Base-by-base conservation (phyloP, 192 early-diverging fungal genomes). In the Fimicolochytrium jonesii region DNA sequence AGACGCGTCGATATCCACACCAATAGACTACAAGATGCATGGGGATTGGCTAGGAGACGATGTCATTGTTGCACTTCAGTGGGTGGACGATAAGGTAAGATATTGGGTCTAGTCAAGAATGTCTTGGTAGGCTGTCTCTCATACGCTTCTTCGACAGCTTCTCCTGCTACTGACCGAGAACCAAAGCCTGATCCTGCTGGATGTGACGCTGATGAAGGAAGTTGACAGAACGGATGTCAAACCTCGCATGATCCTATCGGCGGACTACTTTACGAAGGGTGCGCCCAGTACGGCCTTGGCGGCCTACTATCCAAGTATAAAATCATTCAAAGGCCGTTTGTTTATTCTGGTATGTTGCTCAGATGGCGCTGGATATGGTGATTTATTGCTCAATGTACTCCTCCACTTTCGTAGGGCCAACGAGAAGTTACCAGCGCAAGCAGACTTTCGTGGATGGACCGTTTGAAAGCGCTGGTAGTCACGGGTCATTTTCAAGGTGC, bases 401-500 rank as follows among this genome's bases (percentile, higher is more conserved):
- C 37, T 48, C 25, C 25, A 20, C 22, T 44, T n/a, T 41, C n/a
- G 0, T 31, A 71, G 69, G 70, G 70, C 20, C 29, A 44, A 34
- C 57, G 72, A 7, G 59, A 60, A 36, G 20, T 80, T 0, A 45
- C 45, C 29, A 57, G 76, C 23, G 76, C 54, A 2, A 70, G 68
- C 31, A 64, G 67, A 9, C 45, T 77, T 5, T 48, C 60, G 23
- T 82, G 80, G 80, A 68, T 22, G 20, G 74, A 76, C 22, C 54
- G 80, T 15, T n/a, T 80, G 20, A 59, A 70, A 29, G 66, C 68
- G 17, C 59, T 82, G 22, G 69, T 80, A 9, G 59, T 67, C 45
- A 17, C 47, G 9, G 80, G 77, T 37, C 47, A 75, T 39, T 82
- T 77, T 50, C 54, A 59, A 39, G 54, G 37, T 15, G 80, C 80